Percentiles rank a stretch among this genome's conserved stretches.
These are phyloP conservation scores for Amylocarpus encephaloides DNA, from an alignment of 2,329 filamentous ascomycete species.

Conservation along the genomic window DNA sequence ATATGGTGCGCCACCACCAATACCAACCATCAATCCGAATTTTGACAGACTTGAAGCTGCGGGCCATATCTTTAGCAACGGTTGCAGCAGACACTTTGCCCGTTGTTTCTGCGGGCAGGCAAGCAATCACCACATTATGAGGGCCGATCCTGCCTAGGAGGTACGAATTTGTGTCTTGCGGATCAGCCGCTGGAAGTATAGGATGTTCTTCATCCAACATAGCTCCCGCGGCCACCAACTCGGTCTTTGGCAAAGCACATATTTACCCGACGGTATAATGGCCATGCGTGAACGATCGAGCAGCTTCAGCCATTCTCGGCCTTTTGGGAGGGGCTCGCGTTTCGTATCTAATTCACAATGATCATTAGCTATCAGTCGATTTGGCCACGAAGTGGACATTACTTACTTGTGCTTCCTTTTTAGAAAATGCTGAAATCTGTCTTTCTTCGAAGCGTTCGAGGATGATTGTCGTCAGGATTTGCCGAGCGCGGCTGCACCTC, in stretches of 20 bases:
- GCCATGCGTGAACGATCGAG: background rate
- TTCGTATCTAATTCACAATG: too few species aligned
- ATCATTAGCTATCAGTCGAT: too few species aligned
- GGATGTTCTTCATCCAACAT: slow-evolving; percentile 10
- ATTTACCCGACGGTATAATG: slow-evolving; percentile 27
- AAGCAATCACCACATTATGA: slow-evolving; percentile 16
- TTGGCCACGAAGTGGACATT: too few species aligned
- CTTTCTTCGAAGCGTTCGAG: too few species aligned
- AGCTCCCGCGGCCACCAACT: slow-evolving; percentile 22
- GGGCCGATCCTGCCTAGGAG: slow-evolving; percentile 10
- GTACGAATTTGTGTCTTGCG: slow-evolving; percentile 14
- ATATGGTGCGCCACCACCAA: slow-evolving; percentile 10
- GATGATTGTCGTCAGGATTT: too few species aligned
- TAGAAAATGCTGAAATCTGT: too few species aligned
- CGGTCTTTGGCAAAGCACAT: slow-evolving; percentile 21
- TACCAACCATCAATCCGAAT: slow-evolving; percentile 13
- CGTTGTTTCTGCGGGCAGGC: slow-evolving; percentile 7
- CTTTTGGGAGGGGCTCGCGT: too few species aligned
- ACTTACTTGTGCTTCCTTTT: too few species aligned
- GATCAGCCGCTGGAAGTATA: background rate
- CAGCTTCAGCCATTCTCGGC: background rate
- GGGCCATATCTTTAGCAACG: slow-evolving; percentile 10
- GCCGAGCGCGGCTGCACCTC: too few species aligned
- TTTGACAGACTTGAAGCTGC: slow-evolving; percentile 10
- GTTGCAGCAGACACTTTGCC: slow-evolving; percentile 13